Evolutionary conservation across 352 stramenopile genomes (phyloP).

Genomic region (Hyaloperonospora brassicae): DNA sequence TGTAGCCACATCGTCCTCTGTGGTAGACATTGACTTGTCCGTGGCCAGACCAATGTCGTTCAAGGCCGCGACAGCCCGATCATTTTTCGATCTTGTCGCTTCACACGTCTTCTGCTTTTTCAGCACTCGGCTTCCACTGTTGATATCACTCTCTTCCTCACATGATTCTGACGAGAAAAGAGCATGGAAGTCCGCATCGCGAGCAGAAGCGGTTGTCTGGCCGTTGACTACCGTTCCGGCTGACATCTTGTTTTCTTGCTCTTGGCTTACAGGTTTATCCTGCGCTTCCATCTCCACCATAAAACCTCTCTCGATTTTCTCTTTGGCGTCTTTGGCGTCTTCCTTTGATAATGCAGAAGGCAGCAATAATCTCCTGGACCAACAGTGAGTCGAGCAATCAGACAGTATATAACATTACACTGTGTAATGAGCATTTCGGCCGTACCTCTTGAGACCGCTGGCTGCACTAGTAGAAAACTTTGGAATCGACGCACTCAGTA

Average conservation of each 20-base stretch:
- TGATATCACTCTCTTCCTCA: conserved; percentile 3
- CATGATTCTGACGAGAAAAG: conserved; percentile 29
- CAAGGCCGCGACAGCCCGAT: neutral
- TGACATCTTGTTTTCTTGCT: conserved; percentile 3
- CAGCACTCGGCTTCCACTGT: conserved; percentile 3
- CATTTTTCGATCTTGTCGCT: conserved; percentile 2
- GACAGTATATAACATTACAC: neutral
- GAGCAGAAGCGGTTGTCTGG: conserved; percentile 10
- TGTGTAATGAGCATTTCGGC: neutral
- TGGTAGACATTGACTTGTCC: neutral
- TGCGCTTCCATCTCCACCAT: conserved; percentile 11
- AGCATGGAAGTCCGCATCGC: conserved; percentile 14
- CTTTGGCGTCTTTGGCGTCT: conserved; percentile 24
- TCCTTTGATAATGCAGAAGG: conserved; percentile 33
- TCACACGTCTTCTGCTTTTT: conserved; percentile 8
- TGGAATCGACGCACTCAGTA: conserved; percentile 7
- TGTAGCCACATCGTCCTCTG: conserved; percentile 2
- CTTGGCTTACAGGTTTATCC: neutral
- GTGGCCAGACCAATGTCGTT: neutral
- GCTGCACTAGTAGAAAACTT: conserved; percentile 7
- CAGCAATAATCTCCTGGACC: conserved; percentile 18
- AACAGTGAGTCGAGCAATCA: conserved; percentile 6
- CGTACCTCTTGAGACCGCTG: conserved; percentile 20
- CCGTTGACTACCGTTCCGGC: conserved; percentile 1
- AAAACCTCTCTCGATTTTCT: conserved; percentile 35